Percentiles rank a stretch among this genome's conserved stretches.
Evolutionary conservation across 2,329 filamentous ascomycete species (phyloP).

Genomic region (Penicillium sp.): DNA sequence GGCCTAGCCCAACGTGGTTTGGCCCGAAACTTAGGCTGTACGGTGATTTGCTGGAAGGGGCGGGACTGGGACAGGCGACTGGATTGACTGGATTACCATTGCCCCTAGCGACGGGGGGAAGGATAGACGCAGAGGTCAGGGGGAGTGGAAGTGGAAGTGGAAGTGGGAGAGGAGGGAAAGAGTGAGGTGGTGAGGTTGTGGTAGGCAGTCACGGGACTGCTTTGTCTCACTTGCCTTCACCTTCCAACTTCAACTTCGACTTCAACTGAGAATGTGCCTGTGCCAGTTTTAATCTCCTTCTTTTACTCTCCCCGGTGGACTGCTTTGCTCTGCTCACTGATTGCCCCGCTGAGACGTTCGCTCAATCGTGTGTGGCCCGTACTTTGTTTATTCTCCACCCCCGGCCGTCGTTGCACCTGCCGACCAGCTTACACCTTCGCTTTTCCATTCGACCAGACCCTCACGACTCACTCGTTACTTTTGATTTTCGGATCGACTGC

Average conservation of each 20-base stretch:
- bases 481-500: constrained; percentile 2
- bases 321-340: neutral
- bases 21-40: neutral
- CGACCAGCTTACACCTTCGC: constrained; percentile 17
- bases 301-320: neutral
- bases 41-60: constrained; percentile 14
- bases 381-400: constrained; percentile 29
- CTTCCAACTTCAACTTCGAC: neutral
- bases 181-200: neutral
- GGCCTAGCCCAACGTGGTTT: neutral
- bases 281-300: too few species aligned
- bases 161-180: neutral
- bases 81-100: constrained; percentile 5
- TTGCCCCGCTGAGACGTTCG: constrained; percentile 5
- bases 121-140: neutral
- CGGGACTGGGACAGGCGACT: too few species aligned
- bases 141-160: neutral
- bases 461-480: constrained; percentile 1
- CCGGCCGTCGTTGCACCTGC: constrained; percentile 26
- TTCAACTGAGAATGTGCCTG: too few species aligned
- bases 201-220: neutral
- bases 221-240: neutral
- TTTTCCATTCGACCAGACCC: constrained; percentile 1
- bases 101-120: constrained; percentile 20
- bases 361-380: constrained; percentile 19